phyloP scores from a whole-genome alignment of 331 rosid species.

The Pyracantha coccinea region DNA sequence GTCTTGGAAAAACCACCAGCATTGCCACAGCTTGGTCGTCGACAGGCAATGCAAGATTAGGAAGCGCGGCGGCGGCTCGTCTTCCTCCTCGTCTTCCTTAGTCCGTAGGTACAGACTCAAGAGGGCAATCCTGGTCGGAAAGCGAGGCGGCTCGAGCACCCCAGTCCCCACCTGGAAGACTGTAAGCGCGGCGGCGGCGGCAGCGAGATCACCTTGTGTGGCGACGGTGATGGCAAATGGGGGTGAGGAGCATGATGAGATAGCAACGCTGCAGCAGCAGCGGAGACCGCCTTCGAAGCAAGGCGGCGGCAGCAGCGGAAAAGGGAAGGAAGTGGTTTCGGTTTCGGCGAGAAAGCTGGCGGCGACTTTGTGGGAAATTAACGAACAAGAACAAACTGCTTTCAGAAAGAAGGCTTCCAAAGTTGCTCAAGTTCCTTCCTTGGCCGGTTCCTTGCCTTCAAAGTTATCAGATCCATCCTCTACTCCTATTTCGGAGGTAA shows the following conservation, averaged over 20 bases:
- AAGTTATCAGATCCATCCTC: conserved; percentile 63
- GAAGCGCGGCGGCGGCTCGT: conserved; percentile 64
- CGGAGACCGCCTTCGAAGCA: conserved; percentile 19
- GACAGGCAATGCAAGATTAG: conserved; percentile 51
- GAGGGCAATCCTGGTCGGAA: conserved; percentile 56
- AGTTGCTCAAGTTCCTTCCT: conserved; percentile 21
- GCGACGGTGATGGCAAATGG: conserved; percentile 4
- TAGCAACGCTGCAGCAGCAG: not conserved
- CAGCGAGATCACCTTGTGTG: conserved; percentile 33
- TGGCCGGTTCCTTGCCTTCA: conserved; percentile 29
- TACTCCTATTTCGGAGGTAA: conserved; percentile 52
- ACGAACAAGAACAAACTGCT: conserved; percentile 23
- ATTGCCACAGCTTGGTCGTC: conserved; percentile 1
- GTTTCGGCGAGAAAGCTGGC: conserved; percentile 74
- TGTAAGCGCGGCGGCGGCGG: not conserved
- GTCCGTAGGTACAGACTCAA: conserved; percentile 55
- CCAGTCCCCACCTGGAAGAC: conserved; percentile 76
- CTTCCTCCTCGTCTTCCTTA: conserved; percentile 58
- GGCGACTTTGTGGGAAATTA: conserved; percentile 79
- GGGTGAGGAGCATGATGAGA: not conserved
- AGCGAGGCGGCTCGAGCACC: conserved; percentile 53
- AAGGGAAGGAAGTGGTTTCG: conserved; percentile 40
- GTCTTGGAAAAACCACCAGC: conserved; percentile 26
- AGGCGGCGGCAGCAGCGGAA: conserved; percentile 16
- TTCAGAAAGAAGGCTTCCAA: conserved; percentile 30